phyloP scores from a whole-genome alignment of 306 rosid genomes.

The Castanopsis chinensis region DNA sequence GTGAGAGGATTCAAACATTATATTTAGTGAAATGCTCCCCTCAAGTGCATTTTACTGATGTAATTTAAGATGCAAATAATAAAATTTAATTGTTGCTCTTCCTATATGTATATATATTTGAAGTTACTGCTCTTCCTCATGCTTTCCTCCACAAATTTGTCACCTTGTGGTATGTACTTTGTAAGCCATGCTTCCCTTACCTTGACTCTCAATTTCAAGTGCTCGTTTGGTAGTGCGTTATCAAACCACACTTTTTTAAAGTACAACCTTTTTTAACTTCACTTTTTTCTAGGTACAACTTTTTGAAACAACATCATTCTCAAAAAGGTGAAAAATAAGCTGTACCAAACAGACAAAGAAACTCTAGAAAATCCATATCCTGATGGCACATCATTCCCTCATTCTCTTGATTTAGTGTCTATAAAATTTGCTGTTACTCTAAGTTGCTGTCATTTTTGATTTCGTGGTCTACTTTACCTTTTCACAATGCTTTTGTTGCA shows the following conservation, averaged over 20 bases:
- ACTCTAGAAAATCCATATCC: slow-evolving; percentile 4
- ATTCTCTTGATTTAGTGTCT: slow-evolving; percentile 17
- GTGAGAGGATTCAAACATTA: too few relatives aligned
- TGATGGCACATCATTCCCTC: not conserved
- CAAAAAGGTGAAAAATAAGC: too few relatives aligned
- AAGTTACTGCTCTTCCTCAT: too few relatives aligned
- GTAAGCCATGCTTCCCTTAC: not conserved
- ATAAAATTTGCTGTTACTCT: not conserved
- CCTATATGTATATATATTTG: too few relatives aligned
- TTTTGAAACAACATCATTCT: too few relatives aligned
- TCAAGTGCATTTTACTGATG: not conserved
- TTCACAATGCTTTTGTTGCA: not conserved
- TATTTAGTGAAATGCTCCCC: not conserved
- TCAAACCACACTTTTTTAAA: too few relatives aligned
- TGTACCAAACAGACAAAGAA: too few relatives aligned
- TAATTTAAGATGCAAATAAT: not conserved
- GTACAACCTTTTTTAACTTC: too few relatives aligned
- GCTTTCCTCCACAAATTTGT: too few relatives aligned
- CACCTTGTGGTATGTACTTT: not conserved
- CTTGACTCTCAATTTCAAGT: not conserved
- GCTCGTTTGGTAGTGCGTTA: too few relatives aligned
- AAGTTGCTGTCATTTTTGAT: not conserved
- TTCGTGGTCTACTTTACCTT: slow-evolving; percentile 4
- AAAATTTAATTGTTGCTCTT: too few relatives aligned
- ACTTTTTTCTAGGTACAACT: too few relatives aligned